Evolutionary conservation across 805 yeast species (phyloP), one percentile per base, ranked within the genome.

Genomic region (Kuraishia floccosa): DNA sequence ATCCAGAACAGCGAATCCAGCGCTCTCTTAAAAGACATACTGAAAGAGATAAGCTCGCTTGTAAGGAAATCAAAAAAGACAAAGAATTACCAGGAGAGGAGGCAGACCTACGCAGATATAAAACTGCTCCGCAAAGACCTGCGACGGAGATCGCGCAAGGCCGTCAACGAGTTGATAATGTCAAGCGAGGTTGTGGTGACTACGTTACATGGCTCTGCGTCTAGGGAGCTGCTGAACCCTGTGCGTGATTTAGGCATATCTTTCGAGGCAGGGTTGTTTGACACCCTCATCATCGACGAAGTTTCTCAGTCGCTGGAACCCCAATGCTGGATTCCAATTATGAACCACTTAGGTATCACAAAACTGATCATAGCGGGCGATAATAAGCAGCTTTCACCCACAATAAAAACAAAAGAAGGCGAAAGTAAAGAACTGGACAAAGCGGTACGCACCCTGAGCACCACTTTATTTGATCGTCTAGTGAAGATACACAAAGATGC

Each of bases 241-340:
- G 47, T 54, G 4, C 49, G 52, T 20, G 53, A 52, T 17, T 28
- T 30, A 13, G 50, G 45, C 6, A 32, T 37, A 6, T 19, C 31
- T 13, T 22, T 22, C 10, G 28, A 19, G 5, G 34, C 52, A 25
- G 57, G 53, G 22, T 47, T 75, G 9, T 84, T 89, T 46, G 84
- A 83, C 39, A 74, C 94, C 0, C 61, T 89, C 20, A 81, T 91
- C 9, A 87, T 89, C 22, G 98, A 89, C 54, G 98, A 89, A 52
- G 96, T 89, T 0, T 85, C 96, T 0, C 98, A 89, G 51, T 68
- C 96, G 8, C 55, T 89, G 33, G 96, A 89, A 46, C 94, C 96
- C 1, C 94, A 89, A 41, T 86, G 96, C 45, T 87, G 96, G 96
- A 86, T 89, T 16, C 96, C 98, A 1, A 37, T 91, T 5, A 62